Conservation (phyloP, 2,329 filamentous ascomycete species). For the Cladophialophora psammophila region DNA sequence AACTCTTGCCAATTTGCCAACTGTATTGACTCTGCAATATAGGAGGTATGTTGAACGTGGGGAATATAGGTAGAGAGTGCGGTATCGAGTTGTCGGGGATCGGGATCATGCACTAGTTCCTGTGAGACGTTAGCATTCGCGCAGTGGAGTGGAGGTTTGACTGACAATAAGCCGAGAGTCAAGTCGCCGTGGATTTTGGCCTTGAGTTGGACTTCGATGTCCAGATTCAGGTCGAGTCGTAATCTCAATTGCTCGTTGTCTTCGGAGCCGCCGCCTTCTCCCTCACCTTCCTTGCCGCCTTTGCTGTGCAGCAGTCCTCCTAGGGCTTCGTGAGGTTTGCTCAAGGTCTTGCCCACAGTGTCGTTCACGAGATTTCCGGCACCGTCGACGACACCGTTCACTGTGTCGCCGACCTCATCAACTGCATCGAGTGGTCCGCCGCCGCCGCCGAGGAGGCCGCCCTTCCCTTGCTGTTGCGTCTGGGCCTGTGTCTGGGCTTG, state of each 20-base stretch:
- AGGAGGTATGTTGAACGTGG: background rate
- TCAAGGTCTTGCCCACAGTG: constrained; percentile 57
- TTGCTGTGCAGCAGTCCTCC: constrained; percentile 43
- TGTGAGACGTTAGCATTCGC: constrained; percentile 37
- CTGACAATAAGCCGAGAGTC: constrained; percentile 61
- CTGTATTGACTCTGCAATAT: background rate
- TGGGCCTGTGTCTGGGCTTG: constrained; percentile 55
- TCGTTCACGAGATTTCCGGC: constrained; percentile 64
- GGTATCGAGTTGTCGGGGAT: background rate
- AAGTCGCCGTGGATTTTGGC: constrained; percentile 71
- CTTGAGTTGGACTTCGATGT: constrained; percentile 69
- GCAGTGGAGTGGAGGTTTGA: constrained; percentile 29
- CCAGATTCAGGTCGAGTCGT: constrained; percentile 66
- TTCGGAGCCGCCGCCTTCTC: constrained; percentile 28
- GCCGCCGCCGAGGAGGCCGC: constrained; percentile 44
- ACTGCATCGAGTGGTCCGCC: constrained; percentile 63
- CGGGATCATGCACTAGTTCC: constrained; percentile 37
- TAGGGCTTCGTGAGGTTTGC: constrained; percentile 53
- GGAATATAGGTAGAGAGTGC: background rate
- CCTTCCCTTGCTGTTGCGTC: constrained; percentile 51
- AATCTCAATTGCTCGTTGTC: constrained; percentile 56
- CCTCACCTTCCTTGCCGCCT: constrained; percentile 48
- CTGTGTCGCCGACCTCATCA: constrained; percentile 63
- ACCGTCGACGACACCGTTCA: constrained; percentile 49
- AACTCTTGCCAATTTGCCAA: constrained; percentile 2